Conservation (phyloP, 768 basidiomycete species). For the Tricholoma flavovirens region DNA sequence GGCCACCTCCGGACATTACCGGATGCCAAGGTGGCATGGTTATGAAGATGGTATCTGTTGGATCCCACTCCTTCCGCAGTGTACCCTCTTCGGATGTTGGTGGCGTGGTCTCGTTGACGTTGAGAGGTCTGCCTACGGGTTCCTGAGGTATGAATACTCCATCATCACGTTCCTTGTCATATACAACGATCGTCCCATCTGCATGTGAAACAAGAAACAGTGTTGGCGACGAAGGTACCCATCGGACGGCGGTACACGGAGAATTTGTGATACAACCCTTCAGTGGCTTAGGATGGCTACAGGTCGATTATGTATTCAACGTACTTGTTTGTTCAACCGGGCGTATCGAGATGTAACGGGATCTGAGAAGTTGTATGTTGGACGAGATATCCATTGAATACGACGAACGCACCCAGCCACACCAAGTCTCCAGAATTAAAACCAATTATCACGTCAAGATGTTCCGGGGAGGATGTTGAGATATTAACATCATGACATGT, state of each 20-base stretch:
- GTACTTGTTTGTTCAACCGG: constrained; percentile 84
- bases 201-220: constrained; percentile 85
- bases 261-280: constrained; percentile 77
- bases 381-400: constrained; percentile 4
- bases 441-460: constrained; percentile 85
- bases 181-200: constrained; percentile 84
- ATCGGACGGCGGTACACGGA: constrained; percentile 82
- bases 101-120: constrained; percentile 18
- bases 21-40: constrained; percentile 88
- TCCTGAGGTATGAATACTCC: constrained; percentile 64
- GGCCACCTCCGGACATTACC: constrained; percentile 35
- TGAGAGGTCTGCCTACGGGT: constrained; percentile 33
- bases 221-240: constrained; percentile 77
- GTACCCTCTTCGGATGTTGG: constrained; percentile 22
- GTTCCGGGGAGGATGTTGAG: constrained; percentile 69
- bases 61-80: constrained; percentile 62
- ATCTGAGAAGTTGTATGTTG: constrained; percentile 37
- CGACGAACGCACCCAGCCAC: constrained; percentile 70
- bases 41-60: constrained; percentile 67
- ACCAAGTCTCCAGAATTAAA: constrained; percentile 93
- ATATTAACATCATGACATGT: constrained; percentile 89
- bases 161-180: constrained; percentile 89
- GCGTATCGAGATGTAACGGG: constrained; percentile 74
- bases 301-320: constrained; percentile 9
- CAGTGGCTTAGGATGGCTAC: not conserved